Conservation (phyloP, 78 protist genomes). For the Speleostelium caveatum region DNA sequence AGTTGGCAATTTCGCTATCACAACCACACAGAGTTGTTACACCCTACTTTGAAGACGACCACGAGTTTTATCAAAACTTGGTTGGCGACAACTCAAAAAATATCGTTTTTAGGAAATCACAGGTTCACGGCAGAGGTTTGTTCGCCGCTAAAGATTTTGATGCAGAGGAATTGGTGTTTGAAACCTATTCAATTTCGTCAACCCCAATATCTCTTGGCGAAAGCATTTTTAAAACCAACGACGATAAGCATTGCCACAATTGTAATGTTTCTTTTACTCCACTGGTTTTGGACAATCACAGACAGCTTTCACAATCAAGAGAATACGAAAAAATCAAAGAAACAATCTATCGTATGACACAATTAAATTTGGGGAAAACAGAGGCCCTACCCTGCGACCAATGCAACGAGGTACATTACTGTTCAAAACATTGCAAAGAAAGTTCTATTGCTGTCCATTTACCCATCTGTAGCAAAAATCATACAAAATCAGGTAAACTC, state of each 20-base stretch:
- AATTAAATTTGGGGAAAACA: slow-evolving; percentile 40
- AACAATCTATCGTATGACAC: slow-evolving; percentile 32
- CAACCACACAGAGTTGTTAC: slow-evolving; percentile 18
- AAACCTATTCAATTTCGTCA: slow-evolving; percentile 12
- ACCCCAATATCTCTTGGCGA: neutral
- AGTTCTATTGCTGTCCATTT: neutral
- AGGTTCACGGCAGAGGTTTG: slow-evolving; percentile 63
- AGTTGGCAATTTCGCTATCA: neutral
- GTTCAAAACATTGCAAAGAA: slow-evolving; percentile 21
- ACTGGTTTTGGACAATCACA: slow-evolving; percentile 18
- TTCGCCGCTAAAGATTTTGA: slow-evolving; percentile 60
- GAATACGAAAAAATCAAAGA: slow-evolving; percentile 37
- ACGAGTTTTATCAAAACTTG: slow-evolving; percentile 20
- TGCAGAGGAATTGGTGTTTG: slow-evolving; percentile 65
- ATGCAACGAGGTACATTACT: slow-evolving; percentile 25
- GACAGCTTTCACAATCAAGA: slow-evolving; percentile 4
- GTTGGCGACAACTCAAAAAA: neutral
- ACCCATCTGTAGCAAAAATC: neutral
- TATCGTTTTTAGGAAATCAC: slow-evolving; percentile 1
- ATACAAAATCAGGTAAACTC: no score
- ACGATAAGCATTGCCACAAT: slow-evolving; percentile 46
- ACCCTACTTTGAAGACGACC: slow-evolving; percentile 60
- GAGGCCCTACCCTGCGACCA: slow-evolving; percentile 2
- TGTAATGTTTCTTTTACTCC: slow-evolving; percentile 56
- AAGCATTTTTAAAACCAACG: slow-evolving; percentile 2